Conservation (phyloP, 331 rosid species). For the Malus hybrid region DNA sequence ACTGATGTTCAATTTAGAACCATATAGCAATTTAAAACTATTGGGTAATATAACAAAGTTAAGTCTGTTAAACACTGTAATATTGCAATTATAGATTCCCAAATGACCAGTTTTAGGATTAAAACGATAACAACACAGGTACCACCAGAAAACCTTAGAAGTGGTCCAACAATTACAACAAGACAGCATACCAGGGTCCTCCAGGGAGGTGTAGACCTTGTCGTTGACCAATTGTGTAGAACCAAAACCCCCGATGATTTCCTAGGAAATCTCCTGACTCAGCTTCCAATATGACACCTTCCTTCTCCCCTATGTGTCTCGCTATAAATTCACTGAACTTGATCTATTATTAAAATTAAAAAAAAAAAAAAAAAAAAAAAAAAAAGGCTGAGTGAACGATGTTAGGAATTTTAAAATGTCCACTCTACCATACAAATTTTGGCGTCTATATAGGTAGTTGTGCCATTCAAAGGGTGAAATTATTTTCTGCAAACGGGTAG, state of each 20-base stretch:
- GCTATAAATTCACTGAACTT: slow-evolving; percentile 88
- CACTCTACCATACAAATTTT: not conserved
- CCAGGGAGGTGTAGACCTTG: slow-evolving; percentile 86
- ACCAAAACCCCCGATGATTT: slow-evolving; percentile 91
- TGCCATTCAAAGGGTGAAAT: not conserved
- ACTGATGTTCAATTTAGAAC: not conserved
- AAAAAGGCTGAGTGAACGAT: not conserved
- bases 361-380: not conserved
- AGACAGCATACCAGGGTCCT: slow-evolving; percentile 78
- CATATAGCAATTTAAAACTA: not conserved
- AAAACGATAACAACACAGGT: not conserved
- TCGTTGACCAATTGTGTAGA: slow-evolving; percentile 92
- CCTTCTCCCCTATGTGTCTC: slow-evolving; percentile 81
- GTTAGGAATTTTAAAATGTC: not conserved
- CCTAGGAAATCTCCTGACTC: slow-evolving; percentile 94
- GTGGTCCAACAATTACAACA: not conserved
- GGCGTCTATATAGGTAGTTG: not conserved
- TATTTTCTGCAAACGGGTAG: not conserved
- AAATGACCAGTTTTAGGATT: not conserved
- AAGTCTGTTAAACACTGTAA: not conserved
- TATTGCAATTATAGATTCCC: not conserved
- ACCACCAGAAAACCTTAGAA: not conserved
- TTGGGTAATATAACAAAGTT: not conserved
- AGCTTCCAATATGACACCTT: slow-evolving; percentile 90
- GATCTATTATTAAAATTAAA: slow-evolving; percentile 40